Evolutionary conservation across 345 rosid species (phyloP).

Genomic region (Arabis alpina): DNA sequence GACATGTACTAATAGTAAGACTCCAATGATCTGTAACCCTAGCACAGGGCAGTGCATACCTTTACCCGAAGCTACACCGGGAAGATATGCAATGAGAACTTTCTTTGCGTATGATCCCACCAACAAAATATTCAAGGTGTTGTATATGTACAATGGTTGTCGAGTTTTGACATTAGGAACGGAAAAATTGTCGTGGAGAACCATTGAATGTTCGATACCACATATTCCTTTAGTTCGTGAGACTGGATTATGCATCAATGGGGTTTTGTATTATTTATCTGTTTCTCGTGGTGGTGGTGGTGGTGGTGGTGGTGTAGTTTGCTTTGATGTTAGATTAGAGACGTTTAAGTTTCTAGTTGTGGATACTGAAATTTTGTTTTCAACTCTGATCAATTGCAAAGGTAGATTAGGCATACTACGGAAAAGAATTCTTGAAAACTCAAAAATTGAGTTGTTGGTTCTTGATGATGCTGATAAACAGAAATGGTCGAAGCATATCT

Average conservation of each 20-base stretch:
- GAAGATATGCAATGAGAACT: not conserved
- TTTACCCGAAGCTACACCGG: not conserved
- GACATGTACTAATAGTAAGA: not conserved
- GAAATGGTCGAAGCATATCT: not conserved
- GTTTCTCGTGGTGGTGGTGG: too few relatives aligned
- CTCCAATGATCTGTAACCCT: not conserved
- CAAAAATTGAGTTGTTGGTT: not conserved
- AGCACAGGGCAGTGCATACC: not conserved
- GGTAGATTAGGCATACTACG: not conserved
- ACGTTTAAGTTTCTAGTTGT: not conserved
- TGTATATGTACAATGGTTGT: not conserved
- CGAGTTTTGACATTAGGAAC: not conserved
- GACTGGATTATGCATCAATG: not conserved
- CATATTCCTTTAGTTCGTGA: not conserved
- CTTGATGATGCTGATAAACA: not conserved
- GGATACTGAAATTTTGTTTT: not conserved
- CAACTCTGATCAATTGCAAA: not conserved
- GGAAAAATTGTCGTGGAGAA: not conserved
- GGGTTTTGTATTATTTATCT: not conserved
- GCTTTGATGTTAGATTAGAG: not conserved
- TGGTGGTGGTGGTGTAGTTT: not conserved
- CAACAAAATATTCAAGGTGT: not conserved
- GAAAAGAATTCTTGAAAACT: too few relatives aligned
- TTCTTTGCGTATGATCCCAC: conserved; percentile 3
- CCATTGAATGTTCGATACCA: not conserved